Conservation (phyloP, 768 basidiomycete genomes). For the Xerocomus potaroensis region DNA sequence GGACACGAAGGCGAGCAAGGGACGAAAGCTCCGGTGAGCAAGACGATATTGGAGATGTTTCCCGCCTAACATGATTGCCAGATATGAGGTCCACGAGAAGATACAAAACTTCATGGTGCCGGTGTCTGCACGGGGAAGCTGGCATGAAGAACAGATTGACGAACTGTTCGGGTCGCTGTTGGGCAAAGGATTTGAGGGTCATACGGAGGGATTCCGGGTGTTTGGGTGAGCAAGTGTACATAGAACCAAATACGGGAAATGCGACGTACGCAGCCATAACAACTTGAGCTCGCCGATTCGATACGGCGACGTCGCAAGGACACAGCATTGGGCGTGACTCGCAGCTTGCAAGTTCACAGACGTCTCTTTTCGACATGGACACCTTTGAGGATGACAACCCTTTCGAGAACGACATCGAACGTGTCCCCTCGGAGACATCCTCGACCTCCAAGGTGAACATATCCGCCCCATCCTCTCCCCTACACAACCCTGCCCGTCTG, state of each 20-base stretch:
- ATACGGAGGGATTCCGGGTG: slow-evolving; percentile 44
- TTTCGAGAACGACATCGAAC: slow-evolving; percentile 46
- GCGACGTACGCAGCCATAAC: slow-evolving; percentile 8
- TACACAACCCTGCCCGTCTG: slow-evolving; percentile 38
- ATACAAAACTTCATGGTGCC: slow-evolving; percentile 97
- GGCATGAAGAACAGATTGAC: slow-evolving; percentile 97
- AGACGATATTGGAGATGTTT: not conserved
- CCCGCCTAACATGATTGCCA: slow-evolving; percentile 26
- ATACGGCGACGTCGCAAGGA: not conserved
- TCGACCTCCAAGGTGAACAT: slow-evolving; percentile 35
- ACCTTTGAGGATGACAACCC: slow-evolving; percentile 65
- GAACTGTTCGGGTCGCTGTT: slow-evolving; percentile 88
- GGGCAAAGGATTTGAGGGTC: slow-evolving; percentile 62
- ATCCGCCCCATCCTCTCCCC: slow-evolving; percentile 56
- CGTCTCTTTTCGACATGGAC: slow-evolving; percentile 20
- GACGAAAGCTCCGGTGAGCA: slow-evolving; percentile 79
- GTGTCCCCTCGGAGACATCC: slow-evolving; percentile 34
- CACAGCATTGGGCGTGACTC: not conserved
- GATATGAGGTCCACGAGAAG: slow-evolving; percentile 94
- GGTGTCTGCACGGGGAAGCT: slow-evolving; percentile 57
- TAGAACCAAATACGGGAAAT: slow-evolving; percentile 26
- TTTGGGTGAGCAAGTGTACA: slow-evolving; percentile 45
- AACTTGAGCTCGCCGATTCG: not conserved
- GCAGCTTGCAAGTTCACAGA: not conserved
- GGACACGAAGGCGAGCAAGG: slow-evolving; percentile 96